A percentile compares a stretch with the other conserved stretches of the same genome.
phyloP scores from a whole-genome alignment of 2,329 filamentous ascomycete species.

The Mariannaea sp. region DNA sequence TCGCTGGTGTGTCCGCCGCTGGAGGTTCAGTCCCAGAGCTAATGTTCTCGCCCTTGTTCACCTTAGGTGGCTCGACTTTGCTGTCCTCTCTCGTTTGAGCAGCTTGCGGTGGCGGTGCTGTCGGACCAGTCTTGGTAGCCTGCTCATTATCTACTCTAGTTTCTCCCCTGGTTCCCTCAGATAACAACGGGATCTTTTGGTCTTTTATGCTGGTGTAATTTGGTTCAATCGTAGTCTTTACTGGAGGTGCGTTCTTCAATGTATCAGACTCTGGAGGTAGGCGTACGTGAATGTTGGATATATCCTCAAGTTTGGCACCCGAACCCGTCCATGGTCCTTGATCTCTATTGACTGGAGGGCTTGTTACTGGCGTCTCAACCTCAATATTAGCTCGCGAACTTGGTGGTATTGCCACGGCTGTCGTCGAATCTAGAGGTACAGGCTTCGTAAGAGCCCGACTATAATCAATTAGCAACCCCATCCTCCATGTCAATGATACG shows the following conservation, averaged over 20 bases:
- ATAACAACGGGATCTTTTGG: constrained; percentile 6
- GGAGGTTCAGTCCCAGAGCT: too few relatives aligned
- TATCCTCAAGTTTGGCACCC: background rate
- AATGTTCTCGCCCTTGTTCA: background rate
- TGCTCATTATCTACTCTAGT: constrained; percentile 10
- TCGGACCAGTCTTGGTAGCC: background rate
- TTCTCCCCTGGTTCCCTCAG: constrained; percentile 6
- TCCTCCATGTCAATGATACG: background rate
- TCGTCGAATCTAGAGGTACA: constrained; percentile 25
- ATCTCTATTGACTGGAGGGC: background rate
- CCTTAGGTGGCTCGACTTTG: background rate
- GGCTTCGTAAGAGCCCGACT: constrained; percentile 41
- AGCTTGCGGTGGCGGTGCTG: background rate
- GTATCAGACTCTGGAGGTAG: background rate
- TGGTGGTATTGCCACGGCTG: constrained; percentile 22
- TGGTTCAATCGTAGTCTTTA: background rate
- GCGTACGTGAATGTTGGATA: background rate
- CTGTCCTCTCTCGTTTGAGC: background rate
- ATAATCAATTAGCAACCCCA: background rate
- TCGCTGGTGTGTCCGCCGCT: too few relatives aligned
- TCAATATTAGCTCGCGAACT: background rate
- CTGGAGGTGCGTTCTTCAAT: background rate
- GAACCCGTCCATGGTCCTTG: constrained; percentile 1
- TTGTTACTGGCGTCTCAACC: background rate
- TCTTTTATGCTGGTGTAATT: background rate